Evolutionary conservation across 257 asterid genomes (phyloP), one percentile per base, ranked within the genome.

Genomic region (Solanum appendiculatum): DNA sequence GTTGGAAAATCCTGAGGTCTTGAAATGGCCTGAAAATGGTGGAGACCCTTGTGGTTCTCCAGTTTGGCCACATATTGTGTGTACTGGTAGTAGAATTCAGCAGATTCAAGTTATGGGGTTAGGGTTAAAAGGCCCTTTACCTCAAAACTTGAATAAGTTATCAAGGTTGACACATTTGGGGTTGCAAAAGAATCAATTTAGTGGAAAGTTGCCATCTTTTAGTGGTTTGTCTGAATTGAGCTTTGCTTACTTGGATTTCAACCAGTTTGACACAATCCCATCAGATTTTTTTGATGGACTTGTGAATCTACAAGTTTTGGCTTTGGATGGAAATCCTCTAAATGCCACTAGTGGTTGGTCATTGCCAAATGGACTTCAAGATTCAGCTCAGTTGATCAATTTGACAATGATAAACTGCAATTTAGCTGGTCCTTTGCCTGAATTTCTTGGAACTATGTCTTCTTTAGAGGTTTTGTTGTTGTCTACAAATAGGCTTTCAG

Each of bases 1-100:
- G 44, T 69, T 96, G 83, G 91, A 91, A 85, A 96, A 95, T 91
- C 93, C 93, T 20, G 95, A 96, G 91, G 94, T 96, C 16, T 83
- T 96, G 87, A 86, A 91, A 6, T 96, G 98, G 99, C 97, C 98
- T 31, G 90, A 86, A 44, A 89, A 87, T 86, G 91, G 95, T 84
- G 91, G 88, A 74, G 96, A 96, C 92, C 98, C 99, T 2, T 95
- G 99, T 86, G 98, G 98, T 13, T 92, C 98, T 51, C 98, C 98
- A 29, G 87, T 86, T 9, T 96, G 98, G 99, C 94, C 93, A 1
- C 96, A 95, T 90, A 60, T 96, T 3, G 94, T 40, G 81, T 96
- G 99, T 68, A 40, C 88, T 15, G 92, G 88, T 25, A 85, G 75
- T 86, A 89, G 98, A 51, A 96, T 96, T 44, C 51, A 95, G 7